A percentile compares a stretch with the other conserved stretches of the same genome.
These are phyloP conservation scores for Linnemannia elongata DNA, from an alignment of 192 early-diverging fungal species.

Conservation along the genomic window DNA sequence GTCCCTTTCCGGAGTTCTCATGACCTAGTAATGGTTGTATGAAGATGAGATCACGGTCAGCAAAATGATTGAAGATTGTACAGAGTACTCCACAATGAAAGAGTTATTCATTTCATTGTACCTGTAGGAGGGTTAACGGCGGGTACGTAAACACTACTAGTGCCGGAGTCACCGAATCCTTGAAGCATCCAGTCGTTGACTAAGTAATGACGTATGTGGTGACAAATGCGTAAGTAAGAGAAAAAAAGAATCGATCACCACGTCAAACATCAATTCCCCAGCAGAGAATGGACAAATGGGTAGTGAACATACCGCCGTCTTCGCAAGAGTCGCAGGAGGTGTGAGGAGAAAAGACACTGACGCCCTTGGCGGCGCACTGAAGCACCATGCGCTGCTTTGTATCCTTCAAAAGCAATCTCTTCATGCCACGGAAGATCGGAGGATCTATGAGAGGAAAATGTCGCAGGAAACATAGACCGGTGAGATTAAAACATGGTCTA, in stretches of 20 bases:
- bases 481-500: background rate
- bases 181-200: conserved; percentile 95
- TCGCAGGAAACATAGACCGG: background rate
- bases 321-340: conserved; percentile 87
- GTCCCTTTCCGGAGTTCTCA: conserved; percentile 70
- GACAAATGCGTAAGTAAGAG: background rate
- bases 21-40: conserved; percentile 55
- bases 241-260: background rate
- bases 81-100: background rate
- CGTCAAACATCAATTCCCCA: background rate
- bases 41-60: background rate
- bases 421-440: conserved; percentile 89
- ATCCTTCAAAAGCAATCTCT: conserved; percentile 81
- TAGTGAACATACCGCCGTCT: conserved; percentile 68
- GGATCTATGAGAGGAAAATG: conserved; percentile 64
- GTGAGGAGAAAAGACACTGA: conserved; percentile 93
- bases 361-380: conserved; percentile 84
- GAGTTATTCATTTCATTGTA: conserved; percentile 1
- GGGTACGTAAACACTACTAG: conserved; percentile 50
- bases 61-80: background rate
- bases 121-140: conserved; percentile 67
- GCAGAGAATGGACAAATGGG: background rate
- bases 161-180: conserved; percentile 66
- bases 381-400: conserved; percentile 86
- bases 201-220: conserved; percentile 16